Base-by-base conservation (phyloP, 352 stramenopile species). In the Phytophthora syringae region DNA sequence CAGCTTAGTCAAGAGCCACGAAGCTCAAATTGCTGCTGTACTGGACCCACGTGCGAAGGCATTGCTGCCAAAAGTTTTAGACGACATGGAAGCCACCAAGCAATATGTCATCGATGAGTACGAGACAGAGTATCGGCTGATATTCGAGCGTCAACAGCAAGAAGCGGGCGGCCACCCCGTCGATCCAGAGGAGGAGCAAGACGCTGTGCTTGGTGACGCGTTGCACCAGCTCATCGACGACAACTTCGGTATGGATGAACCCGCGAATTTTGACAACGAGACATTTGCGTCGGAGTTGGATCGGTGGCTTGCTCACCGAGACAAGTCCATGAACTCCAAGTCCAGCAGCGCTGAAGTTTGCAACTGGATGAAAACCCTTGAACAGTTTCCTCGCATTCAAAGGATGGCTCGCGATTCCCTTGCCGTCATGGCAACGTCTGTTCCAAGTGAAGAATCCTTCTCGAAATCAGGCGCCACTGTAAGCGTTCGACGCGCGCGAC, bases 361-460 rank as follows among this genome's bases (percentile, higher is more conserved):
- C 30, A 3, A 7, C 2, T 72, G 56, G 50, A 59, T 66, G 49
- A 18, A 18, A 54, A 7, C 12, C n/a, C n/a, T 44, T 7, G 36
- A 53, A 2, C 16, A 47, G 1, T 67, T 60, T 30, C 63, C 56
- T n/a, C 12, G 57, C 47, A 72, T 67, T 18, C 11, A 64, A 18
- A 59, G 59, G 28, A 67, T 63, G 57, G 43, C 52, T 11, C 37
- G 51, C 1, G 49, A 72, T 18, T 63, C 47, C 37, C 52, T 70
- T 12, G 64, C 20, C 1, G 57, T 72, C 13, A 61, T 59, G 45
- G 64, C 64, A 20, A 63, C 64, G n/a, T 67, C 57, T 1, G 64
- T 64, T 34, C 51, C 28, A n/a, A n/a, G n/a, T n/a, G n/a, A n/a
- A n/a, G n/a, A n/a, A n/a, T n/a, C n/a, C n/a, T n/a, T n/a, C n/a